Conservation (phyloP, 139 green algal species). For the Asterochloris sp. region DNA sequence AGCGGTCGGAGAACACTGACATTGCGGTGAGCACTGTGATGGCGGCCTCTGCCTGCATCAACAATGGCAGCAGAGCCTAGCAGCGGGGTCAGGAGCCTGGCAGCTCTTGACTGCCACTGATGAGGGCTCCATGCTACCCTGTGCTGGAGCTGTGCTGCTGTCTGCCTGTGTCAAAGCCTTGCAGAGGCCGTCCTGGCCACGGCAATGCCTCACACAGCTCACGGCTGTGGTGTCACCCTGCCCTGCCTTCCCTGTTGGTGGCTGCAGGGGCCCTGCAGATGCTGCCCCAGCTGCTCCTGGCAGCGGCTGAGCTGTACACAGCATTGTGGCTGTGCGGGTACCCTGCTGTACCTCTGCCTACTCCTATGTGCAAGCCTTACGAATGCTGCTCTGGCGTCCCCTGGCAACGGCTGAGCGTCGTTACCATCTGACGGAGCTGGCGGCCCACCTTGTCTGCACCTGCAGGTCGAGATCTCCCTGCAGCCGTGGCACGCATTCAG, state of each 20-base stretch:
- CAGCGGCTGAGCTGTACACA: neutral
- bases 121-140: constrained; percentile 48
- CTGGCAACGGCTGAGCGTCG: neutral
- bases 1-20: constrained; percentile 88
- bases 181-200: neutral
- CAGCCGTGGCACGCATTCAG: constrained; percentile 92
- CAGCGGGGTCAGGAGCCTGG: neutral
- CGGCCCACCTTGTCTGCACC: neutral
- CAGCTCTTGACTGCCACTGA: neutral
- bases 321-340: neutral
- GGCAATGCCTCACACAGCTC: neutral
- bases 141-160: constrained; percentile 83
- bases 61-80: neutral
- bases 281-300: neutral
- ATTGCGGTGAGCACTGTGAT: constrained; percentile 55
- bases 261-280: neutral
- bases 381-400: neutral
- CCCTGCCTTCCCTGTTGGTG: too few species aligned
- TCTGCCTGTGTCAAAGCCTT: neutral
- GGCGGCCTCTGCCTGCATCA: neutral
- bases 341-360: neutral
- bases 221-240: too few species aligned
- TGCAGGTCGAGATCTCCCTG: constrained; percentile 83
- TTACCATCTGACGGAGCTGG: neutral
- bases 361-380: neutral